These are phyloP conservation scores for Phytophthora tentaculata DNA, from an alignment of 352 stramenopile species.

Conservation along the genomic window DNA sequence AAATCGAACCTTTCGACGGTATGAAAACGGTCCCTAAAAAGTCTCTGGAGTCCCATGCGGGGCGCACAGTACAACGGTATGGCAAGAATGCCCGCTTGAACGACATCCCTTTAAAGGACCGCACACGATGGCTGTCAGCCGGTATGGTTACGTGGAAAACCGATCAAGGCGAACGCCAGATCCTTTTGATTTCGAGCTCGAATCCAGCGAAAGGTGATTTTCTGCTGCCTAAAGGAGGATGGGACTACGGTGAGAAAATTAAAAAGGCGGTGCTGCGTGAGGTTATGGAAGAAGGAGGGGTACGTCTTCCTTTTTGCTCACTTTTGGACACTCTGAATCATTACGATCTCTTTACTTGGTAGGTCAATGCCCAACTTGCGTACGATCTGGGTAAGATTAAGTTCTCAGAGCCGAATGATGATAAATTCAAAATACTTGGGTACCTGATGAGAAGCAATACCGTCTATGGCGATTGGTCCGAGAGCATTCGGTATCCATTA, in stretches of 20 bases:
- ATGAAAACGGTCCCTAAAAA: not conserved
- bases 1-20: no score
- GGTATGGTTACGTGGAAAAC: not conserved
- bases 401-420: not conserved
- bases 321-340: not conserved
- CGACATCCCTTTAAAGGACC: no score
- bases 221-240: not conserved
- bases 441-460: constrained; percentile 12
- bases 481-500: constrained; percentile 26
- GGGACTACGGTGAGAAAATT: not conserved
- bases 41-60: not conserved
- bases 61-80: not conserved
- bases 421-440: constrained; percentile 1
- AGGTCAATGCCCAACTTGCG: not conserved
- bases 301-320: constrained; percentile 4
- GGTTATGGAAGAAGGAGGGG: constrained; percentile 2
- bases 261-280: not conserved
- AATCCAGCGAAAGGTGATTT: no score
- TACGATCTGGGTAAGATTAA: constrained; percentile 1
- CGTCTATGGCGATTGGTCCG: constrained; percentile 21
- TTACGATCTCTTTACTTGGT: not conserved
- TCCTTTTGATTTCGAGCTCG: no score
- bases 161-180: not conserved
- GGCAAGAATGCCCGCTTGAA: not conserved
- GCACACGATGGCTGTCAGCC: not conserved